Base-by-base conservation (phyloP, 2,329 filamentous ascomycete species). In the Macrophomina tecta region DNA sequence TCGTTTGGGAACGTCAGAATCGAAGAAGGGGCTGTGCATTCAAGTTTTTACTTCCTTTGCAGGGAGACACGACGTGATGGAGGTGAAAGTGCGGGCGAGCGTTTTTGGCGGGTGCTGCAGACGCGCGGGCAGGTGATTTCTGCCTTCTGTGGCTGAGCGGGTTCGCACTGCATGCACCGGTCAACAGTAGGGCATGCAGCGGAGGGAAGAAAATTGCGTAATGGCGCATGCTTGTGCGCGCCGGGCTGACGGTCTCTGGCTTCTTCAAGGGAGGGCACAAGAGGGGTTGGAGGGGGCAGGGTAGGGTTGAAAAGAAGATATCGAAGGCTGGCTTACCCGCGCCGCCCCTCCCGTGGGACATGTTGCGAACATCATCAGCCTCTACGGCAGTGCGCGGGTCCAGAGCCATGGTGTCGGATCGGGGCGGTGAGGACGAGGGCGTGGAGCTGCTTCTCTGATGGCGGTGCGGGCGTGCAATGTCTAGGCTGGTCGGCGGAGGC, bases 291-390 rank as follows among this genome's bases (percentile, higher is more conserved):
- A 30, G n/a, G 55, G 28, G 36, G 46, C 46, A 36, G 46, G 14
- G 8, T 36, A 38, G 52, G 61, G 61, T 38, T 64, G 56, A 16
- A 34, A 55, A 55, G 23, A 23, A 23, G 18, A 55, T 45, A 42
- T 49, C 66, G 56, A 68, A 58, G 52, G 53, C 36, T 51, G 55
- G 18, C 80, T 72, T 77, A 85, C 84, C 91, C 69, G 91, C 91
- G 75, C 92, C 91, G 74, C 91, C 92, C 69, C 91, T 90, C 73
- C 92, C 91, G 74, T 91, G 88, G 48, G 90, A 92, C 55, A 77
- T 72, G 62, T 76, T 73, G 65, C 78, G 75, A 18, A 73, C 69
- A 8, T 67, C 46, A 34, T 67, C 68, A 9, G 63, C 55, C 36
- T 67, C 69, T n/a, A 70, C 42, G 53, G 70, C 69, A 34, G 58